Evolutionary conservation across 257 asterid species (phyloP), one percentile per base, ranked within the genome.

Genomic region (Capsicum pubescens): DNA sequence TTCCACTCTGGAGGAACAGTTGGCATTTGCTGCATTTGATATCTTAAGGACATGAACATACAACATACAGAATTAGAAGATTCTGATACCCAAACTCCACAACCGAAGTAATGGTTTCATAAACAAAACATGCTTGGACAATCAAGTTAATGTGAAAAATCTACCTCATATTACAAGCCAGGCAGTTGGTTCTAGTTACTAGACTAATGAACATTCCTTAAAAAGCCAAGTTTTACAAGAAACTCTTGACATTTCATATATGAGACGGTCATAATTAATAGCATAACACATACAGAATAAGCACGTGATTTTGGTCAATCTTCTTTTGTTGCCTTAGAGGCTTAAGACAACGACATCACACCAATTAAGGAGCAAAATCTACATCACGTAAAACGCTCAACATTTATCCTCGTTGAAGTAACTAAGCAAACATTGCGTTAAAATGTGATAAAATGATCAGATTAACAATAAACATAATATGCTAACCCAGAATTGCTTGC

Each of bases 401-500:
- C 78, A 59, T 81, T 16, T 55, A 61, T 19, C 50, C 54, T 50
- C 84, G 36, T 60, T 5, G 12, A 35, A 44, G 70, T 17, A 56
- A 48, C 14, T 54, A 68, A 81, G 74, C 9, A n/a, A 54, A 55
- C 48, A 13, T 52, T 76, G 26, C 54, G 52, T 26, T 16, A 52
- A 76, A 76, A 14, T 76, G 64, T 8, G 48, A 11, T 7, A 32
- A 77, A 50, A 26, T 74, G 12, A 79, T 63, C 36, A 64, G 39
- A 17, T 63, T n/a, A 64, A 15, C 19, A 84, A 78, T 63, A 42
- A 80, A 61, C 36, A 54, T 46, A 21, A 19, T 12, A 76, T 35
- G 59, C 12, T 52, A 80, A 91, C 94, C 91, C 71, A 12, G 83
- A 72, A 81, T 74, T 84, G 87, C 88, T 82, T 17, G 89, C 81